Base-by-base conservation (phyloP, 768 basidiomycete species). In the Podaxis sp. region DNA sequence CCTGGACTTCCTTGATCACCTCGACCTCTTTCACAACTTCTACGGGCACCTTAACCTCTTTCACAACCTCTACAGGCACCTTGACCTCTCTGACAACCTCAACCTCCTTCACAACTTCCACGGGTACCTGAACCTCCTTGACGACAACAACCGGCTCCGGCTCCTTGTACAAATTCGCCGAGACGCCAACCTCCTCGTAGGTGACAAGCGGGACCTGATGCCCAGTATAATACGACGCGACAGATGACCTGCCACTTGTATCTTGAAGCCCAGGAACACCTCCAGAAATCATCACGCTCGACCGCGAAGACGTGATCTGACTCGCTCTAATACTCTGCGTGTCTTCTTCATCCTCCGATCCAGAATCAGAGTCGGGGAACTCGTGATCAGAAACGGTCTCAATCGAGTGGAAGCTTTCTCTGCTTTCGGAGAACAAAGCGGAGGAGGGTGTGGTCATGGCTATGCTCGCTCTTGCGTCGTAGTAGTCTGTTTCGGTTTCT, bases 371-470 rank as follows among this genome's bases (percentile, higher is more conserved):
- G 58, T 79, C 82, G 2, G 83, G 86, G 68, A 81, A 85, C 59
- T 84, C 90, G 63, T 85, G 86, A 66, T 91, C 90, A 43, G 88
- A 85, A 74, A 85, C 75, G 2, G 89, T 90, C 78, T 85, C 74
- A 71, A 89, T 77, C 5, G 89, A 92, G 70, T 93, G 86, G 83
- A 91, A 91, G 67, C 91, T 89, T 38, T 90, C 86, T 33, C 75
- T 76, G 13, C 50, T 53, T 36, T 61, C 60, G 3, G 60, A 55
- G 55, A 89, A 89, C 62, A 46, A 27, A 22, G 43, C 29, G 2
- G 57, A n/a, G 4, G 85, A 86, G 3, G 80, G 78, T 3, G 92
- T 90, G 0, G 86, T 87, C 72, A 84, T 80, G 66, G 83, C 86
- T 64, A 81, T 77, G 65, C 80, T 93, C 70, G 88, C 86, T 50